Evolutionary conservation across 805 yeast genomes (phyloP).

Genomic region (Kazachstania africana): DNA sequence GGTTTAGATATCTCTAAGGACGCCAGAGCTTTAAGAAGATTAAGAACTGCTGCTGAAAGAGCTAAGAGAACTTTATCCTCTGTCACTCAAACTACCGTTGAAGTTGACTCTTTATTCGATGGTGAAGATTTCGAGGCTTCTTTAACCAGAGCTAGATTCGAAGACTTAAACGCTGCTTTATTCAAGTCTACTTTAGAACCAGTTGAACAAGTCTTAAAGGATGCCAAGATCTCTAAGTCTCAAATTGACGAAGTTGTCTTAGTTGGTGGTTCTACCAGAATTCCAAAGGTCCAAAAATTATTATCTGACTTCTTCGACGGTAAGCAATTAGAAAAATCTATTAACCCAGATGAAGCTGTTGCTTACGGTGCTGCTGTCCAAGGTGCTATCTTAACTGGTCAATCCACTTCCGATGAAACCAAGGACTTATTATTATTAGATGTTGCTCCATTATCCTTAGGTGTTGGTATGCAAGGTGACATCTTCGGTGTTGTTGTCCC

Average conservation of each 20-base stretch:
- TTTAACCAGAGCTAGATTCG: neutral
- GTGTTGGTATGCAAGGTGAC: constrained; percentile 99
- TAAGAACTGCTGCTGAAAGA: neutral
- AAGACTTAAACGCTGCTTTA: neutral
- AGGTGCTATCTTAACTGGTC: neutral
- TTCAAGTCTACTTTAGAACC: neutral
- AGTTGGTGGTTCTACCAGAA: neutral
- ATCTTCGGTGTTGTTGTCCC: constrained; percentile 98
- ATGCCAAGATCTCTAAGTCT: neutral
- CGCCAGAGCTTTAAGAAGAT: neutral
- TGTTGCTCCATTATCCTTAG: constrained; percentile 73
- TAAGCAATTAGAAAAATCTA: neutral
- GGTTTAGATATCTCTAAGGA: neutral
- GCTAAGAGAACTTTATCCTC: neutral
- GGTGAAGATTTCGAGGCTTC: neutral
- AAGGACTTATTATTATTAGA: neutral
- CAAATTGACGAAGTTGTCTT: neutral
- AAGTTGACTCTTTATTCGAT: neutral
- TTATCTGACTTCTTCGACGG: neutral
- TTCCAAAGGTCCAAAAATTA: neutral
- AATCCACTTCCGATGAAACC: neutral
- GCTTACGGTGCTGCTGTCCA: neutral
- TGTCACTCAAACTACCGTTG: neutral
- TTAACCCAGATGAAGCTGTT: neutral
- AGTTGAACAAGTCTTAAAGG: neutral